Percentiles rank a stretch among this genome's conserved stretches.
These are phyloP conservation scores for Trichosporon asahii DNA, from an alignment of 1,284 basidiomycete genomes.

Conservation along the genomic window DNA sequence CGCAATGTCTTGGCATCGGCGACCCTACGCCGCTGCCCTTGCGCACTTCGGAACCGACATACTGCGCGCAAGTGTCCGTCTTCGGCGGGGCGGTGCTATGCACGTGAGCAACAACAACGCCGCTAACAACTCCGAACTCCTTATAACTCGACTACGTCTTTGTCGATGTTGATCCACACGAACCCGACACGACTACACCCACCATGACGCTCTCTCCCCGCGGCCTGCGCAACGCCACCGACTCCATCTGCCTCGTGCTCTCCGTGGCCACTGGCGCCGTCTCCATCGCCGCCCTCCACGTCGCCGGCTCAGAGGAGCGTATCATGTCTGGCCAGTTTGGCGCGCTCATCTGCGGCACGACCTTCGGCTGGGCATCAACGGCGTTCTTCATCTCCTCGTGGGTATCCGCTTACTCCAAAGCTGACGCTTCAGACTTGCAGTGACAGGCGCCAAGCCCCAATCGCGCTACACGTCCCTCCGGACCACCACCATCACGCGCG, in stretches of 20 bases:
- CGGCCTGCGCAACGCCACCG: not conserved
- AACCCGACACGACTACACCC: not conserved
- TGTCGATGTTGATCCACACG: not conserved
- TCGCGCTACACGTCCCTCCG: not conserved
- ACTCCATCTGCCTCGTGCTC: not conserved
- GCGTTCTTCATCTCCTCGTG: not conserved
- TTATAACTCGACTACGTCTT: too few relatives aligned
- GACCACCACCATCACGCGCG: not conserved
- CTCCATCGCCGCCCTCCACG: not conserved
- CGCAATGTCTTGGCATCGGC: not conserved
- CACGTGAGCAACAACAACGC: too few relatives aligned
- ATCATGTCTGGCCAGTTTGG: not conserved
- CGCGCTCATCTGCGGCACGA: not conserved
- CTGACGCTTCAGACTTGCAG: not conserved
- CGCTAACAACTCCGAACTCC: too few relatives aligned
- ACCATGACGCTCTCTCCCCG: not conserved
- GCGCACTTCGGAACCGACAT: not conserved
- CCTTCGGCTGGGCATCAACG: not conserved
- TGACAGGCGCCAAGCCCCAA: not conserved
- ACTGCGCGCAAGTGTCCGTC: not conserved
- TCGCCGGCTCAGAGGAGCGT: not conserved
- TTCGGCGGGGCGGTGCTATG: not conserved
- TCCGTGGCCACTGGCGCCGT: not conserved
- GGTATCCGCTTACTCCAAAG: not conserved
- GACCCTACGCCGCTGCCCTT: not conserved